These are phyloP conservation scores for Dactylellina sp. DNA, from an alignment of 2,329 filamentous ascomycete genomes.

Conservation along the genomic window DNA sequence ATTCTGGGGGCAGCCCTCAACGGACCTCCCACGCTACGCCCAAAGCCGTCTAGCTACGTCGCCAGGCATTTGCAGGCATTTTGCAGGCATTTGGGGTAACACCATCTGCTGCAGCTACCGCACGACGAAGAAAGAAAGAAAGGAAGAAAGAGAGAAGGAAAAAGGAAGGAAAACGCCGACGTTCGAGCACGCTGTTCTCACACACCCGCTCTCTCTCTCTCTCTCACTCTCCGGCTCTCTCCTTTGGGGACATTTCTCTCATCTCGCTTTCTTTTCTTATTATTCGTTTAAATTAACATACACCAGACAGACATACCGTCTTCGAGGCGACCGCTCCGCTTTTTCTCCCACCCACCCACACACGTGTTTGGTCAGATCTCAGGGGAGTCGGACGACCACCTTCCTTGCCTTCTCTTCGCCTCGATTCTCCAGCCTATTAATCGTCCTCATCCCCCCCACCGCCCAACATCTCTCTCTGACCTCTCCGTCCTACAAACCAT, in stretches of 20 bases:
- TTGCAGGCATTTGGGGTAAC: conserved; percentile 50
- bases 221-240: no score
- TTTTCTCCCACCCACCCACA: not conserved
- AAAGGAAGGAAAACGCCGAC: conserved; percentile 1
- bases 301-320: no score
- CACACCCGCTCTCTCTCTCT: no score
- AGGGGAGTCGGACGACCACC: conserved; percentile 53
- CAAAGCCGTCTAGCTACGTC: conserved; percentile 38
- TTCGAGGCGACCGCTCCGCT: conserved; percentile 14
- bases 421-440: conserved; percentile 40
- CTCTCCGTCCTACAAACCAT: conserved; percentile 32
- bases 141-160: conserved; percentile 17
- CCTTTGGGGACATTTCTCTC: conserved; percentile 12
- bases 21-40: conserved; percentile 50
- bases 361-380: conserved; percentile 39
- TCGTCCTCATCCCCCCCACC: conserved; percentile 26
- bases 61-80: no score
- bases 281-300: conserved; percentile 16
- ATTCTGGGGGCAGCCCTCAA: not conserved
- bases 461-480: not conserved
- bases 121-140: conserved; percentile 20
- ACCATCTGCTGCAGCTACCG: conserved; percentile 35
- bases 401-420: conserved; percentile 40
- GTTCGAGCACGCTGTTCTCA: conserved; percentile 12
- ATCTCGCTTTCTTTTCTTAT: conserved; percentile 23